Evolutionary conservation across 202 grass and related monocot genomes (phyloP).

Genomic region (Sporobolus alterniflorus): DNA sequence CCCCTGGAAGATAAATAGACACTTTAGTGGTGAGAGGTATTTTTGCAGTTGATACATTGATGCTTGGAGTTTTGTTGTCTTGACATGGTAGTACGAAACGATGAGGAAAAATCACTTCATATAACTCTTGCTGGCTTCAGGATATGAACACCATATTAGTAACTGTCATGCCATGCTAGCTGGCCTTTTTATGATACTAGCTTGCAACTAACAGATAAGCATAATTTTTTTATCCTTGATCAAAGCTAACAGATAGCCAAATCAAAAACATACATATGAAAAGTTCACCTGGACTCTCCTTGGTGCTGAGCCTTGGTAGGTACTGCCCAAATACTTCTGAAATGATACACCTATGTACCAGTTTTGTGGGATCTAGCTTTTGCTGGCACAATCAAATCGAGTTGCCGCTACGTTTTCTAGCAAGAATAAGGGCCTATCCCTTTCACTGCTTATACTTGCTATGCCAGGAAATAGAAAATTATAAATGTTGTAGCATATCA

Average conservation of each 20-base stretch:
- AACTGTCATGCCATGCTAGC: neutral
- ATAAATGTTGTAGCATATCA: too few species aligned
- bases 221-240: neutral
- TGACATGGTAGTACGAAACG: neutral
- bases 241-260: neutral
- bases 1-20: neutral
- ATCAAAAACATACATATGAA: neutral
- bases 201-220: neutral
- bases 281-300: neutral
- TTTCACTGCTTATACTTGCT: slow-evolving; percentile 1
- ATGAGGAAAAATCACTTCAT: neutral
- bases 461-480: neutral
- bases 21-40: neutral
- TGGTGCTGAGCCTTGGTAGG: neutral
- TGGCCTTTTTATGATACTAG: neutral
- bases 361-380: neutral
- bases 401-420: neutral
- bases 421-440: neutral
- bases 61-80: neutral
- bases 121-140: neutral
- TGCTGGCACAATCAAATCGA: neutral
- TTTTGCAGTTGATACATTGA: neutral
- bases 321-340: neutral
- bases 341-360: neutral
- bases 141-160: neutral